Conservation (phyloP, 805 yeast species). For the Metschnikowia picachoensis region DNA sequence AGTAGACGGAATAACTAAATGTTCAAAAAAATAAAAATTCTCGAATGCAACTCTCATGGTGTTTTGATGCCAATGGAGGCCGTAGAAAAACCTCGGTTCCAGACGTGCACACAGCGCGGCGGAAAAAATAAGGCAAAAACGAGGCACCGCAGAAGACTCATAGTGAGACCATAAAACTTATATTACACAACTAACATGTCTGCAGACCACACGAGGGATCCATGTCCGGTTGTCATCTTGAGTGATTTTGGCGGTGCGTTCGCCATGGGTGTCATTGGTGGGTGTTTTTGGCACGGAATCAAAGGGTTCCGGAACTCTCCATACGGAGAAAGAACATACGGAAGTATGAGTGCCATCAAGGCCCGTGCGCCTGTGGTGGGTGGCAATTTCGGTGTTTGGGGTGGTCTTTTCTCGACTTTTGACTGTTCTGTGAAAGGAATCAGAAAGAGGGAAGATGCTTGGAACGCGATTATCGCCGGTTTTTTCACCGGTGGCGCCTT, state of each 20-base stretch:
- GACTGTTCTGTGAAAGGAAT: constrained; percentile 95
- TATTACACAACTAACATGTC: constrained; percentile 46
- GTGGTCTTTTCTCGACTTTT: constrained; percentile 92
- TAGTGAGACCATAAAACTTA: background rate
- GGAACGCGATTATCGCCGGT: constrained; percentile 97
- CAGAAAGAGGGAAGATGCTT: constrained; percentile 96
- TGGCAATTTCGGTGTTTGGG: constrained; percentile 99
- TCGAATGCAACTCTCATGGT: too few species aligned
- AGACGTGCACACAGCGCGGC: constrained; percentile 12
- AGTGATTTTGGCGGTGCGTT: constrained; percentile 99
- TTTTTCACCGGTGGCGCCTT: constrained; percentile 97
- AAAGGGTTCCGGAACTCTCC: constrained; percentile 99
- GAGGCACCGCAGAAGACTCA: constrained; percentile 3
- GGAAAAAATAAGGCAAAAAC: constrained; percentile 12
- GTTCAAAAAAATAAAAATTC: background rate
- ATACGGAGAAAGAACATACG: constrained; percentile 88
- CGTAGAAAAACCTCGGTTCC: background rate
- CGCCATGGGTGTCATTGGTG: constrained; percentile 99
- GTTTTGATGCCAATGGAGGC: too few species aligned
- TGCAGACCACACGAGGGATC: constrained; percentile 98
- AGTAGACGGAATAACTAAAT: too few species aligned
- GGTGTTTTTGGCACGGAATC: constrained; percentile 97
- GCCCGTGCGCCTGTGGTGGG: constrained; percentile 98
- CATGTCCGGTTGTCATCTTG: constrained; percentile 94
- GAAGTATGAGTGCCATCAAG: constrained; percentile 85